phyloP scores from a whole-genome alignment of 2,329 filamentous ascomycete genomes.

The Botrytis deweyae region DNA sequence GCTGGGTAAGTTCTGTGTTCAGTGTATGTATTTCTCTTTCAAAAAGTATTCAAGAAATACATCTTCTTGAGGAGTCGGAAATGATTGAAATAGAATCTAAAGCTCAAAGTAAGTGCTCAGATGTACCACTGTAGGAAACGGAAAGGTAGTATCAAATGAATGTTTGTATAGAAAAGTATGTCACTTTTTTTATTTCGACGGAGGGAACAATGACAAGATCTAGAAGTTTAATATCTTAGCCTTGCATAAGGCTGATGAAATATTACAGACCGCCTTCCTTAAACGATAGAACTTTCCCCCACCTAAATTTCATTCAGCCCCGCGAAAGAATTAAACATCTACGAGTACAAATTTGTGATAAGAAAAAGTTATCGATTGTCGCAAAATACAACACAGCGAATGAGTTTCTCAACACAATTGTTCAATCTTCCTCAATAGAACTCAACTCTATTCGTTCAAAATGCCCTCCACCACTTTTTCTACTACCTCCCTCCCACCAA shows the following conservation, averaged over 20 bases:
- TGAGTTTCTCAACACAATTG: neutral
- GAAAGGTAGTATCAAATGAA: neutral
- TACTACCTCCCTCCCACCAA: constrained; percentile 24
- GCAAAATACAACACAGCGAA: neutral
- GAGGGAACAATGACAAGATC: neutral
- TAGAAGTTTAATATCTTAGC: constrained; percentile 5
- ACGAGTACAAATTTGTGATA: neutral
- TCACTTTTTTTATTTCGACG: neutral
- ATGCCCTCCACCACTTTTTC: constrained; percentile 28
- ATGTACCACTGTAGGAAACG: neutral
- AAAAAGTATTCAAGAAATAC: neutral
- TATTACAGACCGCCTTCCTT: neutral
- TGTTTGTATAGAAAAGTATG: neutral
- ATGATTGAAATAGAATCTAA: neutral
- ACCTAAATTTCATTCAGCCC: constrained; percentile 4
- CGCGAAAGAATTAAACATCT: constrained; percentile 3
- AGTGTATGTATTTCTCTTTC: neutral
- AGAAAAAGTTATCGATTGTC: neutral
- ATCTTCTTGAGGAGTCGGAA: neutral
- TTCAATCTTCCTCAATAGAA: neutral
- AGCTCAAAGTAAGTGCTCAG: neutral
- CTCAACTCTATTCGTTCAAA: neutral
- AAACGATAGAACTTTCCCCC: neutral
- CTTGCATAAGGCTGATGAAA: constrained; percentile 4
- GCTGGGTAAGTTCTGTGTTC: neutral